These are phyloP conservation scores for Coccomyxa subellipsoidea DNA, from an alignment of 163 green algal species.

Conservation along the genomic window DNA sequence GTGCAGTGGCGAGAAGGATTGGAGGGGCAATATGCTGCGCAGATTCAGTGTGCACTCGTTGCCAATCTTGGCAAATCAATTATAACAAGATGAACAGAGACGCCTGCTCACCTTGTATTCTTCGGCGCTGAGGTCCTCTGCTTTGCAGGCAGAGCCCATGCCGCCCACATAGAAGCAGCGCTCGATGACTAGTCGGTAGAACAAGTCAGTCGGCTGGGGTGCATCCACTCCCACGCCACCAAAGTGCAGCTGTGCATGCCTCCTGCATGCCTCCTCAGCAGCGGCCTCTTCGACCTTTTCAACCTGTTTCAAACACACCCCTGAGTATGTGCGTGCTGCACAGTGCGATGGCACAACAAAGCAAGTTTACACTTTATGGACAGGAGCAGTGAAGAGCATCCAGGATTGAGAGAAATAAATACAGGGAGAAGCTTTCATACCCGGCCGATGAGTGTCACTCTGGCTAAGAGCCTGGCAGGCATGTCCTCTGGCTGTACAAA, in stretches of 20 bases:
- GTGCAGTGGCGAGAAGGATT: too few species aligned
- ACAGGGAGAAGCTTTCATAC: too few species aligned
- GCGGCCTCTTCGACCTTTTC: constrained; percentile 10
- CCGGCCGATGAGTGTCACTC: constrained; percentile 72
- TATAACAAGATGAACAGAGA: too few species aligned
- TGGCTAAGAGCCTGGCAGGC: constrained; percentile 69
- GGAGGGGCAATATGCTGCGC: too few species aligned
- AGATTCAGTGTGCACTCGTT: too few species aligned
- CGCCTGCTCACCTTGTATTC: constrained; percentile 4
- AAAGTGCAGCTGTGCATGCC: constrained; percentile 34
- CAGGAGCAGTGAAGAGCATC: too few species aligned
- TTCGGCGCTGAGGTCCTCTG: constrained; percentile 12
- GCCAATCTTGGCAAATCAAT: too few species aligned
- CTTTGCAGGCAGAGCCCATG: constrained; percentile 44
- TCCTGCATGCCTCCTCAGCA: constrained; percentile 26
- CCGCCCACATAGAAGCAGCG: constrained; percentile 75
- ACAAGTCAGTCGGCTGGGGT: constrained; percentile 48
- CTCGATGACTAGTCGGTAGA: constrained; percentile 57
- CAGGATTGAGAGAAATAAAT: too few species aligned
- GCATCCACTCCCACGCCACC: constrained; percentile 55
- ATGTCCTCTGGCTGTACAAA: constrained; percentile 72
- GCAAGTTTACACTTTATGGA: too few species aligned
- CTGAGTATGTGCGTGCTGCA: too few species aligned
- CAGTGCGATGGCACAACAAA: too few species aligned
- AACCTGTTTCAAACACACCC: constrained; percentile 3